These are phyloP conservation scores for Polygonum aviculare DNA, from an alignment of 148 eudicot species.

Conservation along the genomic window DNA sequence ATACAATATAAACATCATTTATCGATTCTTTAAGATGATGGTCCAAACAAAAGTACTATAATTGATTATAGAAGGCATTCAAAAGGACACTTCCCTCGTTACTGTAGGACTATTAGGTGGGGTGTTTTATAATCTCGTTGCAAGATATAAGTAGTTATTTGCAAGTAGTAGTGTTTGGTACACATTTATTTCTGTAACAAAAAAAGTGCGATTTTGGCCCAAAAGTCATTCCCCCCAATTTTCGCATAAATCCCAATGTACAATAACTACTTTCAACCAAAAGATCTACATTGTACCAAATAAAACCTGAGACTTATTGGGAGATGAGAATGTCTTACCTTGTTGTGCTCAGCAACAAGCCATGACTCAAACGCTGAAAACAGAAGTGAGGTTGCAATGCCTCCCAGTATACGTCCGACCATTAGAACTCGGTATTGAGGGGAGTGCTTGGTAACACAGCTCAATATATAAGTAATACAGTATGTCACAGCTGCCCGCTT, in stretches of 20 bases:
- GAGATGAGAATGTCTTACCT: slow-evolving; percentile 19
- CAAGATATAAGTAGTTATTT: too few relatives aligned
- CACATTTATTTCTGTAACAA: too few relatives aligned
- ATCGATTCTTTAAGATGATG: not conserved
- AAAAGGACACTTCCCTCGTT: too few relatives aligned
- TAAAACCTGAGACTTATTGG: not conserved
- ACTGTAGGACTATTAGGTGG: too few relatives aligned
- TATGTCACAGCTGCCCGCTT: slow-evolving; percentile 89
- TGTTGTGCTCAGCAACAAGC: slow-evolving; percentile 35
- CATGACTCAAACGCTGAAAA: slow-evolving; percentile 94
- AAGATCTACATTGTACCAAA: too few relatives aligned
- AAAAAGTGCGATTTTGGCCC: too few relatives aligned
- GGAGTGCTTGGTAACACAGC: slow-evolving; percentile 91
- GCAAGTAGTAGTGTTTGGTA: too few relatives aligned
- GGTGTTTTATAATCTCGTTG: too few relatives aligned
- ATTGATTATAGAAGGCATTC: not conserved
- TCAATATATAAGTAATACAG: slow-evolving; percentile 79
- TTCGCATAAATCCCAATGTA: too few relatives aligned
- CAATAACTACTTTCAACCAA: too few relatives aligned
- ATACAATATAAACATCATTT: not conserved
- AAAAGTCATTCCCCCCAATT: too few relatives aligned
- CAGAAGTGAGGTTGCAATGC: slow-evolving; percentile 88
- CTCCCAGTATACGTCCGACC: slow-evolving; percentile 92
- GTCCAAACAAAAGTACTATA: not conserved
- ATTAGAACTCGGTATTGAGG: slow-evolving; percentile 76